These are phyloP conservation scores for Roridomyces roridus DNA, from an alignment of 768 basidiomycete species.

Conservation along the genomic window DNA sequence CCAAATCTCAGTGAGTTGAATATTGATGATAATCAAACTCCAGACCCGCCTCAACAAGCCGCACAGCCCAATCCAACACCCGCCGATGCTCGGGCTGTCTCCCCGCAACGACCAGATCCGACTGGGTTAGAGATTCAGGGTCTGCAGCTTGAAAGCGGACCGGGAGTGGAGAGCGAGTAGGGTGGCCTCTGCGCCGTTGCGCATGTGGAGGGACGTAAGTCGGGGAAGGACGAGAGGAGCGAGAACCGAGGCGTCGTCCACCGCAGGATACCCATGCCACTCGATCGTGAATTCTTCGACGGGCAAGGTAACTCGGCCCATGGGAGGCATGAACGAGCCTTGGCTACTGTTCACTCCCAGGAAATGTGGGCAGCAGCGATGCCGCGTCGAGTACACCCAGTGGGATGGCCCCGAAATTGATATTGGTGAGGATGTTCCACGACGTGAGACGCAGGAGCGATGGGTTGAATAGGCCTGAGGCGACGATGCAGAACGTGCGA, in stretches of 20 bases:
- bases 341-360: background rate
- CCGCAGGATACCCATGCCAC: background rate
- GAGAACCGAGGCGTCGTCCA: background rate
- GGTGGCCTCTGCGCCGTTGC: background rate
- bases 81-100: no score
- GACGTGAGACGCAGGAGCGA: background rate
- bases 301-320: background rate
- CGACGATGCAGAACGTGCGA: background rate
- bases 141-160: background rate
- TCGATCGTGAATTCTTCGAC: background rate
- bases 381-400: background rate
- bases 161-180: no score
- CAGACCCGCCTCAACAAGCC: no score
- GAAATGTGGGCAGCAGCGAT: background rate
- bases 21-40: no score
- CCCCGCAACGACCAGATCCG: no score
- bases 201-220: background rate
- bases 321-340: background rate
- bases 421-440: background rate
- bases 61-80: no score
- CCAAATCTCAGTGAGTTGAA: no score
- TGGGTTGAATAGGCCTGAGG: background rate
- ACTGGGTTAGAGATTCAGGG: background rate
- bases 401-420: background rate
- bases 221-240: conserved; percentile 1